Base-by-base conservation (phyloP, 164 flowering plant genomes). In the Annona cherimola region DNA sequence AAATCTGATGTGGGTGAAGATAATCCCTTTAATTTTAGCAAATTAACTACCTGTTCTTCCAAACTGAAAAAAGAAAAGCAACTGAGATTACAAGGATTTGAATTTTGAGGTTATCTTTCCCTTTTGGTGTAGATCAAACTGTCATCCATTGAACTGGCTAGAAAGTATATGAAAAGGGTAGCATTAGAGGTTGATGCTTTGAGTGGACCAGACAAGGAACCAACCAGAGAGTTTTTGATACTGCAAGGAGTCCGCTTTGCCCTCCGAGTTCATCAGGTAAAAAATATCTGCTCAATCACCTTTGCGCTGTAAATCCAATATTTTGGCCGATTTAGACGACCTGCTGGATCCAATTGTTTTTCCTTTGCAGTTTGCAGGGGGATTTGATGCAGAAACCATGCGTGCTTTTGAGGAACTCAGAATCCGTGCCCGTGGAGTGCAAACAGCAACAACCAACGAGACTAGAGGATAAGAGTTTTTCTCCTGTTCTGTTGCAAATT, bases 171-270 rank as follows among this genome's bases (percentile, higher is more conserved):
- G 99, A 93, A 91, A 73, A 89, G 98, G 59, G 98, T 93, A 20
- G 86, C 93, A 59, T 79, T 87, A 41, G 97, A 90, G 77, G 96
- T 95, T 76, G 99, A 93, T 77, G 86, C 88, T 45, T 45, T 89
- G 81, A 80, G 73, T 59, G 93, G 88, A 69, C 84, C 93, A 11
- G 97, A 93, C 67, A 93, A 91, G 75, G 98, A 93, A 71, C 93
- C 97, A 55, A 87, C 86, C 80, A 87, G 95, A 80, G 99, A 95
- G 74, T 93, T 93, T 76, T 81, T 95, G 74, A 60, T 89, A 69
- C 84, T 95, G 73, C 99, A 95, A 82, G 98, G 97, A 3, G 93
- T 95, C 44, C 94, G 99, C 8, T 95, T 93, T 81, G 99, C 99
- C 67, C 93, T 95, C 86, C 94, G 99, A 19, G 97, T 95, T 61